Conservation (phyloP, 495 filamentous ascomycete genomes). For the Neurospora hispaniola region DNA sequence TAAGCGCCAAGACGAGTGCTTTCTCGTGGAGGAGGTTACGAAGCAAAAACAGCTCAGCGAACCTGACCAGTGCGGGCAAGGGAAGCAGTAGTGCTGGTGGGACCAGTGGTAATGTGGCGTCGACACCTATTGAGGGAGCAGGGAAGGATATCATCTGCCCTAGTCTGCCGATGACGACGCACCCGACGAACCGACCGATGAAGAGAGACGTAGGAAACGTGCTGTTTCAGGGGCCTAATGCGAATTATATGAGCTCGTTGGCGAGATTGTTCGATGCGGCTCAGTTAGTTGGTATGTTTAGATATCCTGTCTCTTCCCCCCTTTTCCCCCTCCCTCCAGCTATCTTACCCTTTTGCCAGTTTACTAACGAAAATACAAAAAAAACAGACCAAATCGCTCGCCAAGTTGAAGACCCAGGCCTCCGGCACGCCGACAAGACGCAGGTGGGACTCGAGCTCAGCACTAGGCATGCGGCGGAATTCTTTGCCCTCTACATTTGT, state of each 20-base stretch:
- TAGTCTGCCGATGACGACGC: conserved; percentile 73
- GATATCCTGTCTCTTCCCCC: not conserved
- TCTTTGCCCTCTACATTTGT: conserved; percentile 94
- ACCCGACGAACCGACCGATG: conserved; percentile 45
- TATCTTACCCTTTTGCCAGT: not conserved
- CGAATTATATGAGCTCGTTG: conserved; percentile 81
- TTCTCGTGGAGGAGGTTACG: conserved; percentile 80
- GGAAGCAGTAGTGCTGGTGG: conserved; percentile 16
- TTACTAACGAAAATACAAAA: not conserved
- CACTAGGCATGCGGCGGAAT: conserved; percentile 88
- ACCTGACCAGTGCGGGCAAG: conserved; percentile 32
- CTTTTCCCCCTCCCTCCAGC: not conserved
- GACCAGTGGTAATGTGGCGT: conserved; percentile 11
- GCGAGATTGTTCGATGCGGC: conserved; percentile 89
- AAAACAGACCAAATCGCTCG: conserved; percentile 83
- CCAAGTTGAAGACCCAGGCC: conserved; percentile 86
- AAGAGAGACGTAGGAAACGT: conserved; percentile 60
- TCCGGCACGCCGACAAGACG: conserved; percentile 68
- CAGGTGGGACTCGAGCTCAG: conserved; percentile 91
- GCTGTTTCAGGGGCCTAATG: conserved; percentile 71
- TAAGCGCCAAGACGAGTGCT: conserved; percentile 54
- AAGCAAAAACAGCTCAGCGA: conserved; percentile 69
- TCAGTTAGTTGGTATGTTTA: conserved; percentile 75
- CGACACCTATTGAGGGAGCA: conserved; percentile 29
- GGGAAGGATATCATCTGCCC: conserved; percentile 51